Percentiles rank a stretch among this genome's conserved stretches.
Evolutionary conservation across 2,329 filamentous ascomycete genomes (phyloP).

Genomic region (Fusarium sp.): DNA sequence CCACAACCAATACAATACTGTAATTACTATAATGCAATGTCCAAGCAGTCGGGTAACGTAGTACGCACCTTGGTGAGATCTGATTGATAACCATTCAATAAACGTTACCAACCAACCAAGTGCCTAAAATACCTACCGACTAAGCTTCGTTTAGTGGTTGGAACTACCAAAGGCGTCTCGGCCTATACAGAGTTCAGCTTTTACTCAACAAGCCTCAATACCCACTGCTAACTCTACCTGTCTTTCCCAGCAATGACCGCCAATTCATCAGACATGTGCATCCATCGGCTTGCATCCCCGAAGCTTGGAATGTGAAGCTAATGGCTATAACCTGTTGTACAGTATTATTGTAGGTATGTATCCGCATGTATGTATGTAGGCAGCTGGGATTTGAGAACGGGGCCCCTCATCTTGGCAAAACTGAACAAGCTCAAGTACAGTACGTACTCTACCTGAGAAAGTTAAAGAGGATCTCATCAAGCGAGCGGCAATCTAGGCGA

Average conservation of each 20-base stretch:
- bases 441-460: background rate
- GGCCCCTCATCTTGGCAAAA: constrained; percentile 16
- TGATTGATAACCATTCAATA: background rate
- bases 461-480: constrained; percentile 17
- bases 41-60: background rate
- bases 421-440: background rate
- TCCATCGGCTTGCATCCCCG: constrained; percentile 29
- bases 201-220: constrained; percentile 24
- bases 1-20: background rate
- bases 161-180: background rate
- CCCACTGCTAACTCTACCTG: background rate
- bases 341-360: background rate
- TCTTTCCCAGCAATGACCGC: constrained; percentile 10
- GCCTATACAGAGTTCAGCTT: constrained; percentile 22
- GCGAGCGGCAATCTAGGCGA: constrained; percentile 37
- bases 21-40: background rate
- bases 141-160: background rate
- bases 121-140: background rate
- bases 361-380: background rate
- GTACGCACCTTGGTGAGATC: constrained; percentile 1
- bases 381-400: constrained; percentile 3
- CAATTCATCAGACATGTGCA: constrained; percentile 13
- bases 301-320: constrained; percentile 33
- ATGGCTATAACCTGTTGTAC: background rate
- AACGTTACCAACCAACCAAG: background rate